Evolutionary conservation across 768 basidiomycete species (phyloP), one percentile per base, ranked within the genome.

Genomic region (Rhodotorula taiwanensis): DNA sequence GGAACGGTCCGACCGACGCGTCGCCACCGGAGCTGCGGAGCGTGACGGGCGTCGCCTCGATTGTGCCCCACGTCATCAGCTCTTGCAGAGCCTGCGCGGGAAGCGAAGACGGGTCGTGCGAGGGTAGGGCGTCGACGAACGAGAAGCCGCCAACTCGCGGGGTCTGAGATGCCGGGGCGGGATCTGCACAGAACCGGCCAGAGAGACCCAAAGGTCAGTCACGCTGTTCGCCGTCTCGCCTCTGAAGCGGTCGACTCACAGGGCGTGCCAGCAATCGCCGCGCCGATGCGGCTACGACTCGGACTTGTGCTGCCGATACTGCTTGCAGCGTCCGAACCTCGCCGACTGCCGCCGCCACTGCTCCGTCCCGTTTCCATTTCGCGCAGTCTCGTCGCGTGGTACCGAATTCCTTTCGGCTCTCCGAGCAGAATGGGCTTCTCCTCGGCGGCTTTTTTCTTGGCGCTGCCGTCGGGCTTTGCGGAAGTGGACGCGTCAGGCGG

Each of bases 1-100:
- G 84, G 77, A 97, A 99, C 5, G 87, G 84, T 15, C 85, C 85
- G 16, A 66, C 63, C 52, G 28, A 60, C 18, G 15, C 60, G 25
- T 18, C 82, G 9, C 30, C 55, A 41, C 84, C 81, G 15, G 80
- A 77, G 70, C 81, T 79, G 16, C 84, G 83, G 67, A 98, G 81
- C 8, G 95, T 81, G 56, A 94, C 85, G 5, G 95, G 95, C 14
- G 95, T 98, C 21, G 88, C 86, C 67, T 86, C 84, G 28, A 98
- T 80, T 18, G 90, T 92, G 3, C 95, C 95, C 91, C 90, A 93
- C 18, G 95, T 99, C 87, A 98, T 91, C 21, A 99, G 82, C 70
- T 97, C 86, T 72, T 91, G 90, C 55, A 98, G 81, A 1, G 89
- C 87, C 8, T 80, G 78, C 3, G 91, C 83, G 1, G 88, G 89